Evolutionary conservation across 1,284 basidiomycete species (phyloP).

Genomic region (Ganoderma resinaceum): DNA sequence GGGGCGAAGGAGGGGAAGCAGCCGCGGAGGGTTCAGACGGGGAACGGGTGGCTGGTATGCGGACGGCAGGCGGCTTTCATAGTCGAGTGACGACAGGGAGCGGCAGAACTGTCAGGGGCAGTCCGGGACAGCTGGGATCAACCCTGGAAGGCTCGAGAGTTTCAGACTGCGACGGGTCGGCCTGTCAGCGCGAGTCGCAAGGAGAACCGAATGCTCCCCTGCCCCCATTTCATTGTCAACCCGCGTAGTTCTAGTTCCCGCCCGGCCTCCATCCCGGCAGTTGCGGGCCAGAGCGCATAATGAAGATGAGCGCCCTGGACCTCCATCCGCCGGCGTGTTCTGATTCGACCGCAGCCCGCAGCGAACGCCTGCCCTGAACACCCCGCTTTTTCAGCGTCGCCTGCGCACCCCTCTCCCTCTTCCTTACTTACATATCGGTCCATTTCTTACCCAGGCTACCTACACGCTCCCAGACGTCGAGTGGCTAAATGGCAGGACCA

Average conservation of each 20-base stretch:
- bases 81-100: background rate
- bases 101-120: constrained; percentile 2
- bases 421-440: constrained; percentile 72
- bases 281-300: constrained; percentile 10
- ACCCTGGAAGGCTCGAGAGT: background rate
- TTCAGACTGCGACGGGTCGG: background rate
- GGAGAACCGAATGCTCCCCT: background rate
- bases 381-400: constrained; percentile 21
- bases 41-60: constrained; percentile 4
- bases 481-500: constrained; percentile 80
- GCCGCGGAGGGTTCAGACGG: background rate
- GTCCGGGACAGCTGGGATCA: constrained; percentile 2
- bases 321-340: background rate
- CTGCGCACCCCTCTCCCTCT: constrained; percentile 47
- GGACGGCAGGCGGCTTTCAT: constrained; percentile 3
- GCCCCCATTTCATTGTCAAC: background rate
- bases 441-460: constrained; percentile 70
- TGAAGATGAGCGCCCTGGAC: background rate
- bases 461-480: constrained; percentile 48
- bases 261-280: background rate
- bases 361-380: constrained; percentile 49
- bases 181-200: background rate
- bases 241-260: constrained; percentile 2
- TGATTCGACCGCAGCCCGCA: background rate
- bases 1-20: background rate